A percentile compares a stretch with the other conserved stretches of the same genome.
Evolutionary conservation across 2,329 filamentous ascomycete species (phyloP).

Genomic region (Penicillium sp.): DNA sequence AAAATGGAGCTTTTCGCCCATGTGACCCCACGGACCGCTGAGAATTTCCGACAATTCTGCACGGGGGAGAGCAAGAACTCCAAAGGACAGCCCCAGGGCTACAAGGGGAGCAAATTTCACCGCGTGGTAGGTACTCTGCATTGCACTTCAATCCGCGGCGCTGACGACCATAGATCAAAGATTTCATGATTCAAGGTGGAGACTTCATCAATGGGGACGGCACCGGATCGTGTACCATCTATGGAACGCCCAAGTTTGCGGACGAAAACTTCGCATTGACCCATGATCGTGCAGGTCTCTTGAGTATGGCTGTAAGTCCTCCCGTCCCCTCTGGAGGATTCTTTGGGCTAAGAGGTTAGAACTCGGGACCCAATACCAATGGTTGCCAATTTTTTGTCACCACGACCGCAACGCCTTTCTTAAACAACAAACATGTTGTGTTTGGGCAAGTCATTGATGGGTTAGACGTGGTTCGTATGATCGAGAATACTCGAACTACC

Average conservation of each 20-base stretch:
- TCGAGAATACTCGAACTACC: conserved; percentile 86
- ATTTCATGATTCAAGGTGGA: conserved; percentile 97
- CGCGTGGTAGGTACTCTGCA: conserved; percentile 66
- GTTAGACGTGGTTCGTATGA: conserved; percentile 87
- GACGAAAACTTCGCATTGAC: conserved; percentile 87
- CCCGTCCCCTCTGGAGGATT: background rate
- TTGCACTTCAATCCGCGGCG: background rate
- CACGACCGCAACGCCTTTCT: conserved; percentile 78
- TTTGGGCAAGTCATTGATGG: conserved; percentile 89
- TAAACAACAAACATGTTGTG: conserved; percentile 92
- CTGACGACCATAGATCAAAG: conserved; percentile 67
- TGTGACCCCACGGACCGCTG: conserved; percentile 81
- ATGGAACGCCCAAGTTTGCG: conserved; percentile 77
- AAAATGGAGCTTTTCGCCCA: conserved; percentile 90
- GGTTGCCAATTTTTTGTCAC: conserved; percentile 98
- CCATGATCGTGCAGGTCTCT: conserved; percentile 75
- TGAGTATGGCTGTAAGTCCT: conserved; percentile 84
- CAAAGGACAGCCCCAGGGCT: conserved; percentile 79
- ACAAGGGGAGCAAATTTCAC: conserved; percentile 94
- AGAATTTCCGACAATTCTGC: conserved; percentile 97
- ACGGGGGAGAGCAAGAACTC: conserved; percentile 86
- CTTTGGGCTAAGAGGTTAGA: conserved; percentile 53
- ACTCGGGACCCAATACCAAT: conserved; percentile 88
- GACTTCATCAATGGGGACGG: conserved; percentile 95
- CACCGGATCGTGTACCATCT: conserved; percentile 84